Evolutionary conservation across 2,329 filamentous ascomycete genomes (phyloP).

Genomic region (Westerdykella sp.): DNA sequence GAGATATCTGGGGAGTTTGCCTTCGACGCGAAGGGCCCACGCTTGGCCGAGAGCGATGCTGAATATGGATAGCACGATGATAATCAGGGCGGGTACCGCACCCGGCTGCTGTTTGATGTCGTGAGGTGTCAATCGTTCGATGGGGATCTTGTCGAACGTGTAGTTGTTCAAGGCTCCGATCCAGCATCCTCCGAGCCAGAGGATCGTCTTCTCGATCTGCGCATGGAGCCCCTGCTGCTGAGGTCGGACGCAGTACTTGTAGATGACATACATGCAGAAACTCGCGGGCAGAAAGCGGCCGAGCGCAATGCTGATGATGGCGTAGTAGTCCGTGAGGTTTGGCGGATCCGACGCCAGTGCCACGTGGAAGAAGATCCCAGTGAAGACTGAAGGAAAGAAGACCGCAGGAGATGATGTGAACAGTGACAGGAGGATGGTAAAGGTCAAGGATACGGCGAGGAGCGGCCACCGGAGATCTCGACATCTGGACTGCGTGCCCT

Average conservation of each 20-base stretch:
- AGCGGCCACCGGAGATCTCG: constrained; percentile 78
- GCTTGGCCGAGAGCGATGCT: constrained; percentile 67
- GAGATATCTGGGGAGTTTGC: constrained; percentile 69
- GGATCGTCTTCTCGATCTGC: constrained; percentile 80
- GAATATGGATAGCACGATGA: constrained; percentile 67
- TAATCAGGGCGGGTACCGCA: constrained; percentile 71
- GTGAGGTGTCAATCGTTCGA: constrained; percentile 82
- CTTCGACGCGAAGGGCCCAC: constrained; percentile 81
- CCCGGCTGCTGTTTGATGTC: constrained; percentile 87
- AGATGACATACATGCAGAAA: constrained; percentile 83
- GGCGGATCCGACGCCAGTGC: constrained; percentile 87
- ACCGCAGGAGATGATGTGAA: constrained; percentile 72
- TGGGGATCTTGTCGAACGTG: constrained; percentile 89
- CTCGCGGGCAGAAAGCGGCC: constrained; percentile 80
- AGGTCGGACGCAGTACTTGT: constrained; percentile 71
- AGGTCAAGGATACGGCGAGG: constrained; percentile 72
- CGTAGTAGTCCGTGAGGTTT: constrained; percentile 57
- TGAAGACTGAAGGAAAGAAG: constrained; percentile 80
- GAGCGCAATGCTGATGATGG: constrained; percentile 68
- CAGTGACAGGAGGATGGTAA: constrained; percentile 70
- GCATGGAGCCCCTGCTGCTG: constrained; percentile 67
- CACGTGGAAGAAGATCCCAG: constrained; percentile 81
- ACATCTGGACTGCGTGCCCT: constrained; percentile 59
- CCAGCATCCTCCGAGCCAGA: constrained; percentile 89
- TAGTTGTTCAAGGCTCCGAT: constrained; percentile 90